Evolutionary conservation across 2,329 filamentous ascomycete species (phyloP), one percentile per base, ranked within the genome.

Genomic region (Incumbomyces delicatus): DNA sequence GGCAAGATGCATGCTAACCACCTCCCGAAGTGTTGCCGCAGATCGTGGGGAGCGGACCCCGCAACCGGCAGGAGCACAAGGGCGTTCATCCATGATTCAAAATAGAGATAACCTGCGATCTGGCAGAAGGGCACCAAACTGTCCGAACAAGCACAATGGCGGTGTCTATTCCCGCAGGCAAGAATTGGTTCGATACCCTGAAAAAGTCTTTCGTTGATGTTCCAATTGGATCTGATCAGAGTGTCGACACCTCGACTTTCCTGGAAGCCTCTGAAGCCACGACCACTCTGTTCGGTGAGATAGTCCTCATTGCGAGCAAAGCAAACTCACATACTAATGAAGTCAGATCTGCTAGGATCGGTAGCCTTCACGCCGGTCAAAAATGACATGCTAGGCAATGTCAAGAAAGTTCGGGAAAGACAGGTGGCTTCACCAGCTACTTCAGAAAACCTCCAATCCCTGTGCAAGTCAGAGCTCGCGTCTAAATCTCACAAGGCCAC

Each of bases 331-430:
- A 32, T 32, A 31, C 33, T 45, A 37, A 33, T 27, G 35, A 27
- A 16, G 17, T 17, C 53, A 78, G 79, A 81, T 63, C 67, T 80
- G 34, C 67, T 82, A 22, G 77, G 77, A 44, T 75, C 73, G 37
- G 78, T 84, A 30, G 88, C 89, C 54, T 96, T 98, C 70, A 80
- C 75, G 46, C 85, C 87, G 20, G 90, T 96, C 63, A 95, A 95
- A 77, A 84, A 70, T 57, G 92, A 98, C 68, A 85, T 98, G 73
- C 66, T 79, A 41, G 86, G 86, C 64, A 98, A 98, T 70, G 78
- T 96, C 71, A 89, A 88, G 87, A 96, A 98, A 85, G 76, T 96
- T 66, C 81, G 86, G 54, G 81, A 89, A 44, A 81, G 89, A 57
- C 83, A 90, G 64, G 75, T 83, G 46, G 86, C 82, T 48, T 80